phyloP scores from a whole-genome alignment of 768 basidiomycete species.

The Lactarius deliciosus region DNA sequence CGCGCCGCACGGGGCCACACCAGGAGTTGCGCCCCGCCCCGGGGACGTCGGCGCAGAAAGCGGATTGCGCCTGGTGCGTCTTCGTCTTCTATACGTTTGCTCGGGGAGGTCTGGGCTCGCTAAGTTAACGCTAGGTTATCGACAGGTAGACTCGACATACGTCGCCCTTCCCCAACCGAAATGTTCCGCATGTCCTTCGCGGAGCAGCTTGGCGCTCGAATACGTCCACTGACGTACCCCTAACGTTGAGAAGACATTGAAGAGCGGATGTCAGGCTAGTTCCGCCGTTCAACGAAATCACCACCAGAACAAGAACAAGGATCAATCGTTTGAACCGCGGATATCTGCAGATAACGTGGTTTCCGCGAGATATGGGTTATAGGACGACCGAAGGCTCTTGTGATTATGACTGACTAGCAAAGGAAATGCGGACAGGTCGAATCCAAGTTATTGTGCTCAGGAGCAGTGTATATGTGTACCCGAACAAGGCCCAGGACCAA shows the following conservation, averaged over 20 bases:
- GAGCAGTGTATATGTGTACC: not conserved
- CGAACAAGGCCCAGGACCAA: conserved; percentile 38
- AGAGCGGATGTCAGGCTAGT: too few relatives aligned
- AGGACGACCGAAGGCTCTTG: not conserved
- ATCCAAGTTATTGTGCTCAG: not conserved
- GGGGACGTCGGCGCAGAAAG: conserved; percentile 23
- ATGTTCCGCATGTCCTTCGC: conserved; percentile 1
- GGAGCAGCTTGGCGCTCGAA: conserved; percentile 9
- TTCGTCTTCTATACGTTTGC: too few relatives aligned
- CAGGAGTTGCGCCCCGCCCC: conserved; percentile 8
- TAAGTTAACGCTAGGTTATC: too few relatives aligned
- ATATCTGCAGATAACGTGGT: not conserved
- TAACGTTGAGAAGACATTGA: conserved; percentile 3
- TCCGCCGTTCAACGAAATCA: too few relatives aligned
- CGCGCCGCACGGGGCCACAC: conserved; percentile 8
- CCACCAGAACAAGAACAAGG: not conserved
- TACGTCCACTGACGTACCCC: not conserved
- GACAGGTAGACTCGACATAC: conserved; percentile 22
- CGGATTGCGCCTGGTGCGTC: conserved; percentile 22
- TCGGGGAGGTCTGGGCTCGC: too few relatives aligned
- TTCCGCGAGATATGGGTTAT: not conserved
- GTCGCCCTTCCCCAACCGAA: conserved; percentile 9
- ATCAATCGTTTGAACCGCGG: not conserved
- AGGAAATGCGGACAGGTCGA: not conserved
- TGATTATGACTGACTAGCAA: not conserved